phyloP scores from a whole-genome alignment of 1,284 basidiomycete genomes.

The Apiotrichum laibachii region DNA sequence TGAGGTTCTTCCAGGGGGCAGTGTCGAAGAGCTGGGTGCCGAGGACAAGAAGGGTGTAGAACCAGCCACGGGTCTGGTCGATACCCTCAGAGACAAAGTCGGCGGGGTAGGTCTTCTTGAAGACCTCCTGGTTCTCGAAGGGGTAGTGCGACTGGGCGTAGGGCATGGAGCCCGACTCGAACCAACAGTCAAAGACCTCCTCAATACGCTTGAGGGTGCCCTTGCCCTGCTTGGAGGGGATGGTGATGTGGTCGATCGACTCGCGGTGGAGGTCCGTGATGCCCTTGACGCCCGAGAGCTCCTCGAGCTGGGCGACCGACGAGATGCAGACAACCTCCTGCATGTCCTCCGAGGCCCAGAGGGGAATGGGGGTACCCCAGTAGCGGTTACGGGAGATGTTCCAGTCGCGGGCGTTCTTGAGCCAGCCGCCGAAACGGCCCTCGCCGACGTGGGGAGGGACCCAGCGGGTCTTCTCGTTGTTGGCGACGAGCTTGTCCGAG shows the following conservation, averaged over 20 bases:
- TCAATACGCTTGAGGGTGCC: conserved; percentile 86
- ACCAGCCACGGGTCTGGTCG: conserved; percentile 96
- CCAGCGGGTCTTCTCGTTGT: conserved; percentile 92
- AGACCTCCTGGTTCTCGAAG: conserved; percentile 79
- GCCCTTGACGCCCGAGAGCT: conserved; percentile 76
- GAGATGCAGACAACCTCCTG: conserved; percentile 89
- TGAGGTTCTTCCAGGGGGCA: conserved; percentile 98
- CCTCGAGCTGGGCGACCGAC: conserved; percentile 85
- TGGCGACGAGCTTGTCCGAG: conserved; percentile 79
- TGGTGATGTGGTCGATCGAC: conserved; percentile 92
- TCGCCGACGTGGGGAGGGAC: conserved; percentile 90
- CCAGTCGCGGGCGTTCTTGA: conserved; percentile 97
- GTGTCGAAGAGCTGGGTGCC: conserved; percentile 89
- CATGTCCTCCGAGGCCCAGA: conserved; percentile 93
- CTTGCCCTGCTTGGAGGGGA: conserved; percentile 88
- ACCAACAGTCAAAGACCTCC: conserved; percentile 99
- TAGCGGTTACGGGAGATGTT: conserved; percentile 98
- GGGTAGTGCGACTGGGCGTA: conserved; percentile 98
- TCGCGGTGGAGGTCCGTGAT: conserved; percentile 95
- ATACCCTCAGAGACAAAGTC: conserved; percentile 98
- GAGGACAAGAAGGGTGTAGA: conserved; percentile 95
- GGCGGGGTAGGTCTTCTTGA: conserved; percentile 84
- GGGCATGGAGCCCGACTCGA: conserved; percentile 99
- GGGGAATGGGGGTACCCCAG: conserved; percentile 97
- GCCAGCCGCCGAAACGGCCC: conserved; percentile 93